A percentile compares a stretch with the other conserved stretches of the same genome.
Conservation (phyloP, 202 grass and related monocot species). For the Eragrostis tef region DNA sequence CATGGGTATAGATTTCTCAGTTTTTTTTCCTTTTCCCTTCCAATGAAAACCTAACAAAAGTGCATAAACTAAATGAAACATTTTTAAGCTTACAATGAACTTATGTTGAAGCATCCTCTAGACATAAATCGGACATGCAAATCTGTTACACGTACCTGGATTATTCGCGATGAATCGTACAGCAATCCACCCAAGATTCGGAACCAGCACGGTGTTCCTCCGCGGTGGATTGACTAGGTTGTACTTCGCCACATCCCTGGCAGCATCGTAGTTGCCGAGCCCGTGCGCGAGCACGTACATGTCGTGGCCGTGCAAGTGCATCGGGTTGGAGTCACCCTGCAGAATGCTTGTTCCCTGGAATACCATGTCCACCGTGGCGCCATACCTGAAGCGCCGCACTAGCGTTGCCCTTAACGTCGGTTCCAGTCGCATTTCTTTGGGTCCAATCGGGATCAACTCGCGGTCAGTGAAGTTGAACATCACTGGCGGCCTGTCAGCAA, state of each 20-base stretch:
- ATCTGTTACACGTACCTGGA: constrained; percentile 19
- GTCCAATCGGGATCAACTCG: constrained; percentile 19
- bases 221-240: constrained; percentile 44
- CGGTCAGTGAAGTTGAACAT: constrained; percentile 45
- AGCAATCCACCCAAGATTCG: constrained; percentile 46
- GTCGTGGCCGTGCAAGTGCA: constrained; percentile 60
- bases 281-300: constrained; percentile 53
- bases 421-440: neutral
- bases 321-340: constrained; percentile 51
- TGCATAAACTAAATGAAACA: too few species aligned
- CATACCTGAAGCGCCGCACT: constrained; percentile 25
- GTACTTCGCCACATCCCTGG: constrained; percentile 21
- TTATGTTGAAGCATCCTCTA: too few species aligned
- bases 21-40: too few species aligned
- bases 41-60: too few species aligned
- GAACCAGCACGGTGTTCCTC: constrained; percentile 44
- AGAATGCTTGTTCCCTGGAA: constrained; percentile 45
- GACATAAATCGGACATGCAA: too few species aligned
- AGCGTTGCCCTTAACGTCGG: constrained; percentile 39
- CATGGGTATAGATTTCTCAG: too few species aligned
- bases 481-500: constrained; percentile 21
- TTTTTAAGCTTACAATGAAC: too few species aligned
- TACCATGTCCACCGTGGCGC: constrained; percentile 48
- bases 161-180: constrained; percentile 58
- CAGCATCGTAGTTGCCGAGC: constrained; percentile 60